A percentile compares a stretch with the other conserved stretches of the same genome.
Evolutionary conservation across 2,329 filamentous ascomycete genomes (phyloP).

Genomic region (Dendrostoma leiphaemia): DNA sequence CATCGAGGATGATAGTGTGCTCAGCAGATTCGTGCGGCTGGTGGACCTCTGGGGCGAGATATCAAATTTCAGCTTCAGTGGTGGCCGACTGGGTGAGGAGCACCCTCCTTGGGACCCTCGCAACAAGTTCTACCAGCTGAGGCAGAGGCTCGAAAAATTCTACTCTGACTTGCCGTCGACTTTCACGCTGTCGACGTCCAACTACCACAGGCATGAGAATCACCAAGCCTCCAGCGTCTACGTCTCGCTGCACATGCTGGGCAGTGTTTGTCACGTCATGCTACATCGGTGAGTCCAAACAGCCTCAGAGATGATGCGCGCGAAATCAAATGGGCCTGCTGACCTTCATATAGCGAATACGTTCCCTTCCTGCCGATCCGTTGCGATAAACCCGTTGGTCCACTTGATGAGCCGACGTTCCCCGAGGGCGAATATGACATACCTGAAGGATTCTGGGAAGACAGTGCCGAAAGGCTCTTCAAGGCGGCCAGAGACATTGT

Average conservation of each 20-base stretch:
- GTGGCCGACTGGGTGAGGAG: constrained; percentile 49
- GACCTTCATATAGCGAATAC: constrained; percentile 44
- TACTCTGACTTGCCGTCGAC: constrained; percentile 51
- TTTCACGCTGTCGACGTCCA: constrained; percentile 57
- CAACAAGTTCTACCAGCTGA: constrained; percentile 54
- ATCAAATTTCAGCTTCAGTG: constrained; percentile 52
- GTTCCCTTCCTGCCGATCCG: constrained; percentile 65
- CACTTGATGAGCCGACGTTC: constrained; percentile 58
- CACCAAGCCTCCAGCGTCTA: constrained; percentile 63
- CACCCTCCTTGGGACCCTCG: constrained; percentile 57
- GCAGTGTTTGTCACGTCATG: constrained; percentile 64
- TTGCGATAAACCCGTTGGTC: constrained; percentile 47
- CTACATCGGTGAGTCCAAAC: constrained; percentile 49
- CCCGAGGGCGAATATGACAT: constrained; percentile 38
- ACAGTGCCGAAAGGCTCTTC: constrained; percentile 62
- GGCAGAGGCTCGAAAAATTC: constrained; percentile 50
- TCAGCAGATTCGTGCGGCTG: constrained; percentile 55
- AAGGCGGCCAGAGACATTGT: constrained; percentile 61
- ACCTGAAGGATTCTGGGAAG: constrained; percentile 59
- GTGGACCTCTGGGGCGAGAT: constrained; percentile 61
- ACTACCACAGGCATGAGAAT: constrained; percentile 65
- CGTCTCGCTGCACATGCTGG: constrained; percentile 65
- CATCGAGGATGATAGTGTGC: constrained; percentile 42
- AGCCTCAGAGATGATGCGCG: too few species aligned
- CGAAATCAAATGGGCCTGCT: neutral